Conservation (phyloP, 1,139 yeast species). For the Kurtzmaniella quercitrusa region DNA sequence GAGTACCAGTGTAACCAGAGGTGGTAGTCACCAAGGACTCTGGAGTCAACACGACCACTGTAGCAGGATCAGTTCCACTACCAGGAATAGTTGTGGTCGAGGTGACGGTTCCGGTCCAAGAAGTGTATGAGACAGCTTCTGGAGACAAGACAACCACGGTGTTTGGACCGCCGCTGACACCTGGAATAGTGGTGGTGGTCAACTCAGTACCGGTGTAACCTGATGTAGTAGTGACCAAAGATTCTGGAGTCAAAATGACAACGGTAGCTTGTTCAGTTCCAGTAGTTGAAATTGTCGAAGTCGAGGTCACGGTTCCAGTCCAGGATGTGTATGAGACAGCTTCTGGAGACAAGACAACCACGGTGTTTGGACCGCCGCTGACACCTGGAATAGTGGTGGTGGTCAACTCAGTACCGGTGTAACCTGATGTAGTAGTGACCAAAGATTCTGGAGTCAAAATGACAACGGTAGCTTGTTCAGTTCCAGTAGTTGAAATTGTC, state of each 20-base stretch:
- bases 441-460: neutral
- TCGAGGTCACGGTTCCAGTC: neutral
- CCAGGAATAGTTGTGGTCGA: neutral
- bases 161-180: neutral
- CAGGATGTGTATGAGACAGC: neutral
- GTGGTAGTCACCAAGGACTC: neutral
- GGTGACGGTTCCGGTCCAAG: neutral
- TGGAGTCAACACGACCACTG: neutral
- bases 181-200: neutral
- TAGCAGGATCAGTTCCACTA: neutral
- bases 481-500: neutral
- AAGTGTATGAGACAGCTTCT: neutral
- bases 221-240: neutral
- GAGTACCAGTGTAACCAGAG: neutral
- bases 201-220: neutral
- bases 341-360: neutral
- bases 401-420: slow-evolving; percentile 2
- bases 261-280: neutral
- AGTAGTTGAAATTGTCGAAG: neutral
- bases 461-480: neutral
- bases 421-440: neutral
- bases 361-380: neutral
- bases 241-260: neutral
- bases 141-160: neutral
- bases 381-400: neutral